Conservation (phyloP, 2,329 filamentous ascomycete genomes). For the Myriosclerotinia scirpicola region DNA sequence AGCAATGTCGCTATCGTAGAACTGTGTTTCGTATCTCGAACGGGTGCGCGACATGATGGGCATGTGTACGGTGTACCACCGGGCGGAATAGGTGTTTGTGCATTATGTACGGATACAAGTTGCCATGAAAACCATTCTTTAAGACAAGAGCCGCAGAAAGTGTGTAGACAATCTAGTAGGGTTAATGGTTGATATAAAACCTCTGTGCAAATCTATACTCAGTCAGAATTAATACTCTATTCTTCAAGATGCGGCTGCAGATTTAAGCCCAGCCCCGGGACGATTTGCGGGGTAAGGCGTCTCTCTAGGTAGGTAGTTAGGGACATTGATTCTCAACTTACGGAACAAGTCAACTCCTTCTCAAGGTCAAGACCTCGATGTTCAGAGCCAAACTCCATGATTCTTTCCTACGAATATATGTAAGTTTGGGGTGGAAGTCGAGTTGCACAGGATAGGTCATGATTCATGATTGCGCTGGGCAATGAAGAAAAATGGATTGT, state of each 20-base stretch:
- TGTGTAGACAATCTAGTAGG: constrained; percentile 89
- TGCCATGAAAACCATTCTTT: constrained; percentile 96
- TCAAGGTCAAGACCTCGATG: constrained; percentile 70
- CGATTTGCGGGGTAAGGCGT: constrained; percentile 6
- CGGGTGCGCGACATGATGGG: constrained; percentile 83
- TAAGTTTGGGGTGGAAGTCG: constrained; percentile 9
- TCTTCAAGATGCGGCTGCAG: background rate
- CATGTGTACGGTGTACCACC: constrained; percentile 67
- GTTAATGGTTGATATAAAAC: constrained; percentile 88
- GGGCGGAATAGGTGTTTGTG: constrained; percentile 32
- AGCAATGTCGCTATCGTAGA: constrained; percentile 85
- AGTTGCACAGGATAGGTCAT: constrained; percentile 23
- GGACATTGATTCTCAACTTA: constrained; percentile 50
- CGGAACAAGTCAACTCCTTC: constrained; percentile 92
- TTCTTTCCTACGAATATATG: constrained; percentile 39
- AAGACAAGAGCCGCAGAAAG: constrained; percentile 91
- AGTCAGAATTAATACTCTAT: background rate
- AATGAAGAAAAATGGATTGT: constrained; percentile 21
- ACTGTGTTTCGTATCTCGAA: constrained; percentile 86
- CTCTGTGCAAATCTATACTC: constrained; percentile 85
- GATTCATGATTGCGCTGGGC: constrained; percentile 25
- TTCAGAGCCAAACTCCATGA: constrained; percentile 47
- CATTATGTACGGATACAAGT: constrained; percentile 35
- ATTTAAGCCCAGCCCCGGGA: constrained; percentile 4
- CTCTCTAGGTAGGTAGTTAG: background rate